Percentiles rank a stretch among this genome's conserved stretches.
Evolutionary conservation across 2,329 filamentous ascomycete genomes (phyloP).

Genomic region (Cladosporium halotolerans): DNA sequence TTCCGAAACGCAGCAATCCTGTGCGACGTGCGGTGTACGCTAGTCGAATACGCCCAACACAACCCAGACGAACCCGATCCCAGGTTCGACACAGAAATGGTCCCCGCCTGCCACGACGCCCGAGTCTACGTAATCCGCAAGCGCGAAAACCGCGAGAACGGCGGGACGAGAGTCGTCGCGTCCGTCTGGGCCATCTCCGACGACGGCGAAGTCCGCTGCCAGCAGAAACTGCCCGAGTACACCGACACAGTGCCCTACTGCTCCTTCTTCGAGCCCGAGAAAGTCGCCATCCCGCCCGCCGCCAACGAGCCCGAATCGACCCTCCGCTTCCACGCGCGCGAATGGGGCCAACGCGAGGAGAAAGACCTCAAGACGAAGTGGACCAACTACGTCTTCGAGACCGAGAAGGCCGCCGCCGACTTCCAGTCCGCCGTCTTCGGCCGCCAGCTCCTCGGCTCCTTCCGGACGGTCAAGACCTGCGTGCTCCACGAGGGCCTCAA

Average conservation of each 20-base stretch:
- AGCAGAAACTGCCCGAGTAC: constrained; percentile 38
- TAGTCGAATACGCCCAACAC: constrained; percentile 38
- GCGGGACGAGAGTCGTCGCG: constrained; percentile 34
- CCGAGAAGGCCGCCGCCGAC: constrained; percentile 28
- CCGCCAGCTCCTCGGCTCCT: constrained; percentile 37
- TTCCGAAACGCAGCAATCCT: constrained; percentile 40
- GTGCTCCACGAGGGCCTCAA: constrained; percentile 40
- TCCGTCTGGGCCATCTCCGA: constrained; percentile 42
- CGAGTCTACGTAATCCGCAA: constrained; percentile 40
- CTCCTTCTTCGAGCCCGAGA: constrained; percentile 40
- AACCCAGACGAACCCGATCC: constrained; percentile 31
- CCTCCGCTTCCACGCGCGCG: constrained; percentile 36
- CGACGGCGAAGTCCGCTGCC: constrained; percentile 36
- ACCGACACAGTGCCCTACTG: constrained; percentile 40
- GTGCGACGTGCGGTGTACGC: constrained; percentile 37
- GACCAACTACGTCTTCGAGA: constrained; percentile 40
- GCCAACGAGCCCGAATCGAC: constrained; percentile 25
- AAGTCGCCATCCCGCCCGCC: constrained; percentile 34
- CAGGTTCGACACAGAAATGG: constrained; percentile 36
- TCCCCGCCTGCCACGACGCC: constrained; percentile 32
- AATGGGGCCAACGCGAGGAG: constrained; percentile 30
- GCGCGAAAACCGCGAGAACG: constrained; percentile 33
- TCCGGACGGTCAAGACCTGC: constrained; percentile 38
- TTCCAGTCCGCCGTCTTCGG: constrained; percentile 45
- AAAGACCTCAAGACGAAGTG: constrained; percentile 36